Conservation (phyloP, 345 rosid species). For the Arabis hirsuta region DNA sequence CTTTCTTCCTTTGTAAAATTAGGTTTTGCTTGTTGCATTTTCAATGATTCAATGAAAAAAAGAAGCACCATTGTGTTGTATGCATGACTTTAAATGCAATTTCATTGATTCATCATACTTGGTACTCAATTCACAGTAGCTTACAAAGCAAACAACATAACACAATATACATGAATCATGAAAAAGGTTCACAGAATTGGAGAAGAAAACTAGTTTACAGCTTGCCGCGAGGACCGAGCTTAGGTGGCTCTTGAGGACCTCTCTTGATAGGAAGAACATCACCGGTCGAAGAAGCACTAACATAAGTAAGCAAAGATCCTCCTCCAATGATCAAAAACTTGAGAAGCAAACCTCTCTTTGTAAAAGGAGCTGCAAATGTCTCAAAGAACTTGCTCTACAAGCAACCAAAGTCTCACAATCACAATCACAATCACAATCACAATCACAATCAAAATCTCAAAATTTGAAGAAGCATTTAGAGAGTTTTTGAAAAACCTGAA, state of each 20-base stretch:
- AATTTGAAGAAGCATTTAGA: background rate
- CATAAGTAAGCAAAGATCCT: constrained; percentile 72
- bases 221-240: constrained; percentile 92
- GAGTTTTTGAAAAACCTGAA: constrained; percentile 57
- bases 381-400: constrained; percentile 97
- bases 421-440: background rate
- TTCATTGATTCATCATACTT: constrained; percentile 26
- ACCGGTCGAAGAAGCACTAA: constrained; percentile 68
- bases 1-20: constrained; percentile 24
- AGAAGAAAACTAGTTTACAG: constrained; percentile 49
- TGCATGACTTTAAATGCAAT: constrained; percentile 31
- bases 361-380: constrained; percentile 90
- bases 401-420: constrained; percentile 31
- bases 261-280: constrained; percentile 87
- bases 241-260: constrained; percentile 93
- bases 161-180: constrained; percentile 33
- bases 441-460: background rate
- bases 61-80: constrained; percentile 30
- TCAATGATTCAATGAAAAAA: constrained; percentile 20
- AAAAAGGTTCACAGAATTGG: constrained; percentile 20
- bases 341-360: constrained; percentile 93
- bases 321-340: constrained; percentile 92
- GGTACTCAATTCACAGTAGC: constrained; percentile 22
- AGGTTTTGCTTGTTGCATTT: constrained; percentile 30
- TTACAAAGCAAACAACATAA: constrained; percentile 26